Evolutionary conservation across 768 basidiomycete species (phyloP), one percentile per base, ranked within the genome.

Genomic region (Trametes cinnabarina): DNA sequence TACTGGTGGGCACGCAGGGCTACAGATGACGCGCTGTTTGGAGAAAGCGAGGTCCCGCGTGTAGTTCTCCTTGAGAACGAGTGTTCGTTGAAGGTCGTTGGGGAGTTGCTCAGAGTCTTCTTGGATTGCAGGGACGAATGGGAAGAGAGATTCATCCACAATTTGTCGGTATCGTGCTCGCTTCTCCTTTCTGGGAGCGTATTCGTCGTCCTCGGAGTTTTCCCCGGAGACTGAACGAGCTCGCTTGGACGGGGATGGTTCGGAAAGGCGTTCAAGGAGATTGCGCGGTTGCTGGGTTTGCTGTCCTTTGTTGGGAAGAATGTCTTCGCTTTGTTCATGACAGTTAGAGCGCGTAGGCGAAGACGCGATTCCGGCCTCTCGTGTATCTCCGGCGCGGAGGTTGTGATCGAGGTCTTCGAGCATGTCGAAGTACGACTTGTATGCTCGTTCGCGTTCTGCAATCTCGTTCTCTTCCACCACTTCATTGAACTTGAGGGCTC

Each of bases 1-100:
- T 60, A 72, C 25, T 20, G 69, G 66, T 8, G 43, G 32, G 35
- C 28, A 25, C 6, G 49, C 22, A 1, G 49, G 11, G 23, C 32
- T 20, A 15, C 23, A 37, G 49, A 51, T 7, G 39, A 14, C 44
- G 11, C 30, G 5, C 30, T 32, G 30, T 32, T 65, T 63, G 19
- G 57, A 35, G 14, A 35, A 10, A 23, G 53, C 54, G 47, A 55
- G 37, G 48, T 61, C 63, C 11, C 19, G 14, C 2, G 32, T n/a
- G 20, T 53, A 61, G 41, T 41, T 51, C 25, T 35, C 25, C 1
- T 43, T 20, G 44, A 49, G 39, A 12, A 47, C 34, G 9, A 48
- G 44, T 19, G 55, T 61, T 6, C 35, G 49, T 37, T 37, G 19
- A 25, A 34, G 39, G 34, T 54, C 42, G 30, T 22, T 23, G n/a